Base-by-base conservation (phyloP, 1,139 yeast genomes). In the Ogataea hybrid region DNA sequence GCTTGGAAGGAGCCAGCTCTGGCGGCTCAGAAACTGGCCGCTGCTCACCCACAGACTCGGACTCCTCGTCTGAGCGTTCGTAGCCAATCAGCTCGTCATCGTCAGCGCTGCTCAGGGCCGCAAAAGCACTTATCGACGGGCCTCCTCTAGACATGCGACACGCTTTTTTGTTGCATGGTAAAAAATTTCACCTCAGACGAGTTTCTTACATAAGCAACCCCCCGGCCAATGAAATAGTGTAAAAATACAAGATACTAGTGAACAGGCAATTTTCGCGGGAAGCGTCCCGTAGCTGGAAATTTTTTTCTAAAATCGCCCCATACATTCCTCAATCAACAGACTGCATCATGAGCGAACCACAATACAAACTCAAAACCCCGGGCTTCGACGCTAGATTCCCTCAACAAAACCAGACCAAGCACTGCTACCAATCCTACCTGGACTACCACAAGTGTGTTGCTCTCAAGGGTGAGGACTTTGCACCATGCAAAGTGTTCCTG, bases 401-500 rank as follows among this genome's bases (percentile, higher is more conserved):
- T 58, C 81, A 87, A 77, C 90, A 81, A 69, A 92, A 90, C 81
- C 98, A 90, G 72, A 85, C 96, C 62, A 89, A 85, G 75, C 96
- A 90, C 77, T 90, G 98, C 78, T 94, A 94, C 81, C 97, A 90
- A 75, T 78, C 94, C 56, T 92, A 90, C 75, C 88, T 92, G 62
- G 98, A 92, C 71, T 92, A 90, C 82, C 92, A 86, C 84, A 90
- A 89, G 72, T 92, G 98, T 75, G 80, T 92, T 67, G 84, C 82
- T 63, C 89, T 90, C 57, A 90, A 90, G 75, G 98, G 98, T 64
- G 97, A 92, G 72, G 97, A 90, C 53, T 92, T 92, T 64, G 96
- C 90, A 62, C 97, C 97, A 63, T 92, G 98, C 72, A 79, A 89
- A 71, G 89, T 87, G 57, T 92, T 92, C 75, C 87, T 80, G 82